Evolutionary conservation across 768 basidiomycete genomes (phyloP).

Genomic region (Mrakia gelida): DNA sequence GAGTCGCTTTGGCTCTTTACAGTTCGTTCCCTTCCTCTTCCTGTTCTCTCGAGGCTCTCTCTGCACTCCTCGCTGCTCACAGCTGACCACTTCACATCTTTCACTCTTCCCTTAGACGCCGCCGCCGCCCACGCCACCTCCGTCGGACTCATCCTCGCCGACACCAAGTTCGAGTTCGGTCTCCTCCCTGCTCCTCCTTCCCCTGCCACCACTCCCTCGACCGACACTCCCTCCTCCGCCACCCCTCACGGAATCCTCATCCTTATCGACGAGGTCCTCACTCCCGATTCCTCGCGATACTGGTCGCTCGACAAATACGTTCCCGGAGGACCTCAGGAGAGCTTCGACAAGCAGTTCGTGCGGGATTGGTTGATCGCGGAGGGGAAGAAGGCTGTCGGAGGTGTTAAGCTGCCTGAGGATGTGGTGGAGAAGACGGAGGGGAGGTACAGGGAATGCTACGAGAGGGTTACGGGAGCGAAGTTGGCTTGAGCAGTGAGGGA

Average conservation of each 20-base stretch:
- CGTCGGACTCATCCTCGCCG: conserved; percentile 85
- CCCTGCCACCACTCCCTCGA: conserved; percentile 30
- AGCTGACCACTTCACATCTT: too few relatives aligned
- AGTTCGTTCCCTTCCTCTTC: conserved; percentile 35
- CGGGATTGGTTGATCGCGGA: conserved; percentile 82
- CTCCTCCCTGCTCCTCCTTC: conserved; percentile 51
- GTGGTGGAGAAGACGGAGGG: conserved; percentile 71
- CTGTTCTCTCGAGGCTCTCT: conserved; percentile 11
- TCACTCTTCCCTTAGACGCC: conserved; percentile 42
- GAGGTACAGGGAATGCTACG: conserved; percentile 70
- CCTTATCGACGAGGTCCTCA: conserved; percentile 92
- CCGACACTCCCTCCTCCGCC: conserved; percentile 40
- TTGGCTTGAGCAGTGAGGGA: background rate
- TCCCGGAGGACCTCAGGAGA: conserved; percentile 71
- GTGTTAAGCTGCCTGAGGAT: conserved; percentile 70
- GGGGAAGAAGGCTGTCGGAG: conserved; percentile 59
- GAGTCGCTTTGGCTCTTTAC: conserved; percentile 43
- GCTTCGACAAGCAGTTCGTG: conserved; percentile 96
- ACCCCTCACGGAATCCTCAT: conserved; percentile 53
- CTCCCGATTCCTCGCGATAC: conserved; percentile 94
- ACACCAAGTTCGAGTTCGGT: conserved; percentile 99
- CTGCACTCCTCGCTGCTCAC: background rate
- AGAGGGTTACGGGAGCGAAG: conserved; percentile 45
- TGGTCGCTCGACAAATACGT: conserved; percentile 77
- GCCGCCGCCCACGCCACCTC: conserved; percentile 69